phyloP scores from a whole-genome alignment of 305 asterid genomes.

The Fraxinus baroniana region DNA sequence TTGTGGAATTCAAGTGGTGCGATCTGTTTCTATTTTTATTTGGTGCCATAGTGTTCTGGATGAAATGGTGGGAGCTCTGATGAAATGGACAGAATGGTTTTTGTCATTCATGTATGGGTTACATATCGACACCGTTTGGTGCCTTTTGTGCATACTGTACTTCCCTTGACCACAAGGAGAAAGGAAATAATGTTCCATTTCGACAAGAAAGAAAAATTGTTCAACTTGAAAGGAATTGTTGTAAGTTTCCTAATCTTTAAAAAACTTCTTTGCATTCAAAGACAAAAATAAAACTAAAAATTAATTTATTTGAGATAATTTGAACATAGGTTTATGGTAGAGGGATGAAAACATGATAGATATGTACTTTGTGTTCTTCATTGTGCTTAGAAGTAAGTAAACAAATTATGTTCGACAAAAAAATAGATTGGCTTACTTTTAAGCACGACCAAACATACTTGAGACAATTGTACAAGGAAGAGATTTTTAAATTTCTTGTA shows the following conservation, averaged over 20 bases:
- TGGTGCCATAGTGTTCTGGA: background rate
- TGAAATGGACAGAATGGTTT: background rate
- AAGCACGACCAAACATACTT: background rate
- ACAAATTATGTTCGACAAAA: background rate
- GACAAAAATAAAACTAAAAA: too few relatives aligned
- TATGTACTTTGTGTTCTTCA: background rate
- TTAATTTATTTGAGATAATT: background rate
- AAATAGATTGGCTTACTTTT: background rate
- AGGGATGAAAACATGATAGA: background rate
- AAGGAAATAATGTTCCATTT: background rate
- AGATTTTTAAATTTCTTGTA: background rate
- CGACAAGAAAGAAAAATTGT: too few relatives aligned
- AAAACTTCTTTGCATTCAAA: too few relatives aligned
- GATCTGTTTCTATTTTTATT: background rate
- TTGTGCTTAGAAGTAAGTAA: background rate
- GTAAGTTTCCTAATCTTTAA: too few relatives aligned
- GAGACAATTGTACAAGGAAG: background rate
- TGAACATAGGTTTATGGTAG: background rate
- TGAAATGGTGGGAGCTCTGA: background rate
- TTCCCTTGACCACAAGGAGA: background rate
- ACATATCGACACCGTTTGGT: background rate
- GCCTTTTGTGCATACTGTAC: background rate
- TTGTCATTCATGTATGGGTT: background rate
- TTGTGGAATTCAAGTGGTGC: background rate
- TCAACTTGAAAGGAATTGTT: too few relatives aligned